A percentile compares a stretch with the other conserved stretches of the same genome.
Conservation (phyloP, 2,329 filamentous ascomycete species). For the Xylariaceae sp. region DNA sequence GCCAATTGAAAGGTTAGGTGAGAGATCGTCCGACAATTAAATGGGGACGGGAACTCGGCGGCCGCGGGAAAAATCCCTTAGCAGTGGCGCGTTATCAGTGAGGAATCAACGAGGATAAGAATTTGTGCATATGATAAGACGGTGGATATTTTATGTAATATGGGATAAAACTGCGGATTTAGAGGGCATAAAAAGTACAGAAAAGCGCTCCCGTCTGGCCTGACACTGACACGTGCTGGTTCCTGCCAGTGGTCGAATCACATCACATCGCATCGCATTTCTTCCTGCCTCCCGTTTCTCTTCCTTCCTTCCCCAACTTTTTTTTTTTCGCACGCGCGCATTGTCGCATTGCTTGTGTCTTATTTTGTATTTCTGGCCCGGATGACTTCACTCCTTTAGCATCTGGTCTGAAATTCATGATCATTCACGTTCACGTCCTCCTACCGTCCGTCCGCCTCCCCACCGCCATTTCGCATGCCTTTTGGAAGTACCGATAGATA, state of each 20-base stretch:
- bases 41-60: background rate
- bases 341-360: slow-evolving; percentile 7
- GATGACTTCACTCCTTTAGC: slow-evolving; percentile 32
- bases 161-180: too few species aligned
- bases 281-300: background rate
- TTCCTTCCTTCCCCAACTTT: background rate
- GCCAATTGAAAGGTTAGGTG: background rate
- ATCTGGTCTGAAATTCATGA: slow-evolving; percentile 19
- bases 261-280: slow-evolving; percentile 1
- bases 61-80: background rate
- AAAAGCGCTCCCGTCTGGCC: background rate
- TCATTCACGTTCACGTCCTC: background rate
- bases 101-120: background rate
- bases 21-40: background rate
- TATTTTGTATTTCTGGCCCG: slow-evolving; percentile 14
- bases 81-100: background rate
- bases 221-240: slow-evolving; percentile 1
- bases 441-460: background rate
- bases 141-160: background rate
- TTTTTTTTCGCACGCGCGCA: background rate
- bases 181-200: background rate
- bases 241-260: background rate
- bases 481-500: background rate
- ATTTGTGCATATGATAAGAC: background rate
- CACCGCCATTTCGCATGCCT: background rate